Evolutionary conservation across 352 stramenopile genomes (phyloP).

Genomic region (Phytophthora hybrid): DNA sequence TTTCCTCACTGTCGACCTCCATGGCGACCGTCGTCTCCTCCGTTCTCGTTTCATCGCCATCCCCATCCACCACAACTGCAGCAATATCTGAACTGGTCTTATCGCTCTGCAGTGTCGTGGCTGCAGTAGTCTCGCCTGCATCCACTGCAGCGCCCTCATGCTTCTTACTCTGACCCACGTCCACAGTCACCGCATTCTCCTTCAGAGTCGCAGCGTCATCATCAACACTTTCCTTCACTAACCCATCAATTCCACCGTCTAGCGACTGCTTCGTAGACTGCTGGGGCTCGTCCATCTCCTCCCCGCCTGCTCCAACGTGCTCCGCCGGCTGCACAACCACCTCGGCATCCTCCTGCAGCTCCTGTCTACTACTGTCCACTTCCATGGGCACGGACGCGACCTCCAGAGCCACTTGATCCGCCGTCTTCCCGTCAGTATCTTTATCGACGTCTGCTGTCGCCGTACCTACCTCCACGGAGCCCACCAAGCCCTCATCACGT

Average conservation of each 20-base stretch:
- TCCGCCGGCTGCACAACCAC: not conserved
- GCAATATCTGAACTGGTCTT: not conserved
- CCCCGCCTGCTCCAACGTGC: not conserved
- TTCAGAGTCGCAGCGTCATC: not conserved
- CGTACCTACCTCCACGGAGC: not conserved
- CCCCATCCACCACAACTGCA: not conserved
- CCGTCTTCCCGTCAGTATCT: not conserved
- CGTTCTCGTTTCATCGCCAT: not conserved
- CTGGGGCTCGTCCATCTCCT: not conserved
- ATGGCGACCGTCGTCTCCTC: conserved; percentile 7
- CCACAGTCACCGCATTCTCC: conserved; percentile 3
- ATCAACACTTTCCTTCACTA: not conserved
- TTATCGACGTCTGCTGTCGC: conserved; percentile 7
- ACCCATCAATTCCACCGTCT: not conserved
- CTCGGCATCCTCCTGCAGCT: not conserved
- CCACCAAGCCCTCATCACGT: conserved; percentile 1
- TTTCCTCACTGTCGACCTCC: conserved; percentile 12
- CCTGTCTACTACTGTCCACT: conserved; percentile 1
- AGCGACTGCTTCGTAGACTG: not conserved
- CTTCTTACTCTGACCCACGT: not conserved
- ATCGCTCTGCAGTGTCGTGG: not conserved
- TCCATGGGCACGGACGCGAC: conserved; percentile 10
- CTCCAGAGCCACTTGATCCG: not conserved
- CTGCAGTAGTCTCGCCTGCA: not conserved
- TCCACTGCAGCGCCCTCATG: not conserved